These are phyloP conservation scores for Trichosporon sp. DNA, from an alignment of 1,284 basidiomycete species.

Conservation along the genomic window DNA sequence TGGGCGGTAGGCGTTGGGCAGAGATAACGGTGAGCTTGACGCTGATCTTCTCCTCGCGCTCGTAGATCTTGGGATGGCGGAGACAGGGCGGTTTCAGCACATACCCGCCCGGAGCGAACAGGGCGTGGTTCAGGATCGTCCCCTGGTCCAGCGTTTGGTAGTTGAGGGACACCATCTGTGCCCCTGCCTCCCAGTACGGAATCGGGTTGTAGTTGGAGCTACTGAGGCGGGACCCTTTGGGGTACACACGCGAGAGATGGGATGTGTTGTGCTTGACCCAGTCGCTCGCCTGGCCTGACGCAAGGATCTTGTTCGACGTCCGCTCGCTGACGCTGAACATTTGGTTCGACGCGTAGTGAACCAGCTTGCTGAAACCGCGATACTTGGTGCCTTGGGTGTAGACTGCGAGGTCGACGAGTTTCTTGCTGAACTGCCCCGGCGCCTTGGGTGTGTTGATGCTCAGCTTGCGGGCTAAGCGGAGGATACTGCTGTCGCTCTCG, in stretches of 20 bases:
- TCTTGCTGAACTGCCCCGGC: slow-evolving; percentile 67
- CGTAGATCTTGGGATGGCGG: slow-evolving; percentile 65
- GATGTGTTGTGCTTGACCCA: slow-evolving; percentile 85
- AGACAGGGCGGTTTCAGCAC: slow-evolving; percentile 86
- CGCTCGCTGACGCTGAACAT: slow-evolving; percentile 92
- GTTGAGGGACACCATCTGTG: slow-evolving; percentile 94
- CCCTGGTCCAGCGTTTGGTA: slow-evolving; percentile 90
- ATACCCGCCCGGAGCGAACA: slow-evolving; percentile 89
- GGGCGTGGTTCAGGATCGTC: slow-evolving; percentile 74
- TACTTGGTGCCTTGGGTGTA: slow-evolving; percentile 97
- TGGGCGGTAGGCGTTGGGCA: slow-evolving; percentile 85
- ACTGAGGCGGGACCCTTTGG: slow-evolving; percentile 76
- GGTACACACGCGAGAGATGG: slow-evolving; percentile 88
- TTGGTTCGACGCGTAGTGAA: slow-evolving; percentile 81
- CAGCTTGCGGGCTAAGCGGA: slow-evolving; percentile 42
- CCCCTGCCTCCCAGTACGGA: slow-evolving; percentile 85
- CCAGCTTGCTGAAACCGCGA: slow-evolving; percentile 86
- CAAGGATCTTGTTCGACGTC: slow-evolving; percentile 63
- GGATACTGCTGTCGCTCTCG: slow-evolving; percentile 51
- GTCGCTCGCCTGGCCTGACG: slow-evolving; percentile 63
- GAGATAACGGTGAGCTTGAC: slow-evolving; percentile 70
- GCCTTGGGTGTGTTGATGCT: slow-evolving; percentile 32
- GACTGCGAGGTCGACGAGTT: slow-evolving; percentile 76
- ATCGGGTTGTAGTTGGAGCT: slow-evolving; percentile 90
- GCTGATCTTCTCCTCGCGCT: slow-evolving; percentile 61